Percentiles rank a stretch among this genome's conserved stretches.
These are phyloP conservation scores for Paramecium tetraurelia DNA, from an alignment of 73 alveolate species.

Conservation along the genomic window DNA sequence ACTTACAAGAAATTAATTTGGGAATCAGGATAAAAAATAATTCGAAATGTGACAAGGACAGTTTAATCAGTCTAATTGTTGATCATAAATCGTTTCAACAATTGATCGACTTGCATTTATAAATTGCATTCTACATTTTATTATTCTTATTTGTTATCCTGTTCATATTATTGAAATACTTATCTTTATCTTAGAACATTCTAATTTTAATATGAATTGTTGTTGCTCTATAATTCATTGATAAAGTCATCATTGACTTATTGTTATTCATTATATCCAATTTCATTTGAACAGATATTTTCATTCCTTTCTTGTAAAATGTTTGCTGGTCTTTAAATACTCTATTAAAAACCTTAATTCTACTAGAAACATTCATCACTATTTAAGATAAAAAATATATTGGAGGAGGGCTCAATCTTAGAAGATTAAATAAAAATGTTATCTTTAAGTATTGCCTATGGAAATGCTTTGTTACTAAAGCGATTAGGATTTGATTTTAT, in stretches of 20 bases:
- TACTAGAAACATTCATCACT: not conserved
- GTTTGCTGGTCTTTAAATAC: not conserved
- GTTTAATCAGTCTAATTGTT: not conserved
- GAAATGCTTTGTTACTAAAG: not conserved
- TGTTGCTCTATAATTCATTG: not conserved
- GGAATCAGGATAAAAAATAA: not conserved
- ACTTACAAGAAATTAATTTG: not conserved
- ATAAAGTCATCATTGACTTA: not conserved
- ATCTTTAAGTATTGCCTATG: not conserved
- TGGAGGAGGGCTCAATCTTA: not conserved
- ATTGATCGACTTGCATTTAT: not conserved
- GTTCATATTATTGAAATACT: not conserved
- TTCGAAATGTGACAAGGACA: not conserved
- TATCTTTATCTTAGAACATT: not conserved
- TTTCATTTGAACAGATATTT: not conserved
- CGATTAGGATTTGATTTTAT: not conserved
- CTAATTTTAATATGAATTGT: not conserved
- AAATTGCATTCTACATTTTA: not conserved
- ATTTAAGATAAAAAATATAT: not conserved
- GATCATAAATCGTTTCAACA: not conserved
- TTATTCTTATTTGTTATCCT: not conserved
- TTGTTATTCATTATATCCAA: not conserved
- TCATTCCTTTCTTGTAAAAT: not conserved
- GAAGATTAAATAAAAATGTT: not conserved
- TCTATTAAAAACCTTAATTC: not conserved